Evolutionary conservation across 2,329 filamentous ascomycete genomes (phyloP), one percentile per base, ranked within the genome.

Genomic region (Colletotrichum sansevieriae): DNA sequence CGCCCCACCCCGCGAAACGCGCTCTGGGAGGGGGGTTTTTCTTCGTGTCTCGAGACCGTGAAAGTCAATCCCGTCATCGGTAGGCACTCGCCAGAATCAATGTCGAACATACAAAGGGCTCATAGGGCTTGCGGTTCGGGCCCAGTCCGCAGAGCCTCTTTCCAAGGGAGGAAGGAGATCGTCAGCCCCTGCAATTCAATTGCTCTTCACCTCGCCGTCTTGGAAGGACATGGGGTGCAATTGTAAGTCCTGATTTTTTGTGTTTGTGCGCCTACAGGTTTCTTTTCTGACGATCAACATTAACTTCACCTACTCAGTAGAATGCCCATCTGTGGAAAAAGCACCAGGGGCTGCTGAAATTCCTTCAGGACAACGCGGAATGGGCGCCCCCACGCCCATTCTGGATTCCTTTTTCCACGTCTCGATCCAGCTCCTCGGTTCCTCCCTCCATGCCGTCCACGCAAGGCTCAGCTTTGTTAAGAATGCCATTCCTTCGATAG

Each of bases 391-490:
- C 56, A 47, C 39, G 37, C 55, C 22, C 22, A 22, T 47, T 29
- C 29, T 29, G 8, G 29, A 22, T 43, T 18, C 20, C 20, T 62
- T 29, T 65, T 60, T 15, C 55, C 20, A 20, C 54, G 59, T 58
- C 65, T 58, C 29, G 52, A 58, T 64, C 59, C 65, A 64, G 65
- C 65, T 64, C 25, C 15, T 54, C 22, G 64, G 49, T 22, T 47
- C 41, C 4, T 15, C 25, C n/a, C 56, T 25, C 13, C 11, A 22
- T 35, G 10, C n/a, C 56, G 56, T 13, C 56, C 35, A 41, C 46
- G 58, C 37, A 37, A 49, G 52, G 22, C 47, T 51, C 20, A 41
- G 15, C 13, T 39, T 39, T 15, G 5, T 39, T 11, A 39, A 25
- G 47, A 51, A 25, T 43, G 49, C 46, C 46, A 43, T 61, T 41